phyloP scores from a whole-genome alignment of 2,329 filamentous ascomycete genomes.

The Colletotrichum tamarilloi region DNA sequence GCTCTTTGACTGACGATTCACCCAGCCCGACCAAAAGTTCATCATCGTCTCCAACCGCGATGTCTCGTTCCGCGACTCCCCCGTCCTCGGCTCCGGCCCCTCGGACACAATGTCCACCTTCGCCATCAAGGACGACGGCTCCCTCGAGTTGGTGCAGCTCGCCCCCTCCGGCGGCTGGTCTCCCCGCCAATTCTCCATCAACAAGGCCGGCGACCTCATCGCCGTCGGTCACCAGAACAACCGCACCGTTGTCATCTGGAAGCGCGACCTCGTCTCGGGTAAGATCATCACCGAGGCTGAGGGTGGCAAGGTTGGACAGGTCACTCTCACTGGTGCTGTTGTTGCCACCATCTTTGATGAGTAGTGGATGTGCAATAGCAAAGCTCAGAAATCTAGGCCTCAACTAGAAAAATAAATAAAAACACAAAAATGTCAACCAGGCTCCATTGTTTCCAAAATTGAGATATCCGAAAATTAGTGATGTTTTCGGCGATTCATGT shows the following conservation, averaged over 20 bases:
- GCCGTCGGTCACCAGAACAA: conserved; percentile 37
- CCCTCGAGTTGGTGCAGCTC: conserved; percentile 34
- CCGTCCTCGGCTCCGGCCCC: conserved; percentile 34
- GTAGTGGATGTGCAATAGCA: neutral
- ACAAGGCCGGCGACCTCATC: conserved; percentile 34
- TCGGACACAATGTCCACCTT: conserved; percentile 36
- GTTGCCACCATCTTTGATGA: conserved; percentile 38
- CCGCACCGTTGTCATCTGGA: conserved; percentile 35
- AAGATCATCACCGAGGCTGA: conserved; percentile 37
- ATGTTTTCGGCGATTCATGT: no score
- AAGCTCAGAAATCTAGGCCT: neutral
- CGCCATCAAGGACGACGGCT: conserved; percentile 35
- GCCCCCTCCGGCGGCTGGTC: conserved; percentile 35
- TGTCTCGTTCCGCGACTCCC: conserved; percentile 34
- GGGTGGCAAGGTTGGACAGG: conserved; percentile 37
- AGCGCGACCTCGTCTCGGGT: conserved; percentile 33
- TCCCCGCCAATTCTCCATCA: conserved; percentile 36
- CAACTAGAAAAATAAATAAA: no score
- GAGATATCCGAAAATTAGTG: no score
- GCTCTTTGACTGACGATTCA: neutral
- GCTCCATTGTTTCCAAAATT: no score
- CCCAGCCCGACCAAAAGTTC: conserved; percentile 26
- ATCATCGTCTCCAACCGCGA: conserved; percentile 35
- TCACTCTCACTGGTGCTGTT: conserved; percentile 34
- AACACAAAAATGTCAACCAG: no score